These are phyloP conservation scores for Xylaria digitata DNA, from an alignment of 2,329 filamentous ascomycete genomes.

Conservation along the genomic window DNA sequence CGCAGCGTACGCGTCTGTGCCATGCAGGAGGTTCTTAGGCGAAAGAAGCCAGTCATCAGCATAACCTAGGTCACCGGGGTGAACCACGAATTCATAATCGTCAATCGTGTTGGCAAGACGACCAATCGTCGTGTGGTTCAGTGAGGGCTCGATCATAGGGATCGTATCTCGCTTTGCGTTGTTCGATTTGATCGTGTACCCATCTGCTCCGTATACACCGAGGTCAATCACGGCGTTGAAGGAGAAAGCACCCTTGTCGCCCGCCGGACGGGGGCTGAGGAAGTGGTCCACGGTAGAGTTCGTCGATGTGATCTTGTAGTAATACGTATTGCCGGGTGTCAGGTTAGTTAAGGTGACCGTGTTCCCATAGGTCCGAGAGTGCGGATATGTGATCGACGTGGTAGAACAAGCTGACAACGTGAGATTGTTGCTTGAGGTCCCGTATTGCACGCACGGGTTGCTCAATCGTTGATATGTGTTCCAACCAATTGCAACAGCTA, in stretches of 20 bases:
- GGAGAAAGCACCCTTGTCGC: constrained; percentile 65
- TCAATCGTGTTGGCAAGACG: constrained; percentile 63
- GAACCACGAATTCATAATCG: constrained; percentile 66
- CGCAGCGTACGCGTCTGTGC: constrained; percentile 64
- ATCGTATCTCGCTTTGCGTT: constrained; percentile 60
- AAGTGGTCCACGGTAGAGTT: constrained; percentile 67
- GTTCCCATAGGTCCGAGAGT: constrained; percentile 66
- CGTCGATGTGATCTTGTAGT: constrained; percentile 68
- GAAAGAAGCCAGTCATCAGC: constrained; percentile 67
- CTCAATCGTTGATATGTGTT: constrained; percentile 63
- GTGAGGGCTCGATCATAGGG: constrained; percentile 60
- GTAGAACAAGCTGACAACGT: constrained; percentile 57
- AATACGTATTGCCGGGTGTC: constrained; percentile 66
- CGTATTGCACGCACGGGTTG: constrained; percentile 64
- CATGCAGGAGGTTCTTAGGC: constrained; percentile 59
- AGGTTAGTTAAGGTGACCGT: constrained; percentile 60
- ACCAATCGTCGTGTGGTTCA: constrained; percentile 70
- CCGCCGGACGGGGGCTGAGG: constrained; percentile 63
- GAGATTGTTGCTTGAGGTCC: constrained; percentile 56
- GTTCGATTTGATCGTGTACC: constrained; percentile 61
- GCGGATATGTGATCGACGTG: constrained; percentile 61
- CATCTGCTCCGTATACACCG: constrained; percentile 65
- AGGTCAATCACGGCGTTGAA: constrained; percentile 66
- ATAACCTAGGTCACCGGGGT: constrained; percentile 68
- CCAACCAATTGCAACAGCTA: constrained; percentile 66